Conservation (phyloP, 2,329 filamentous ascomycete genomes). For the Colletotrichum sp. region DNA sequence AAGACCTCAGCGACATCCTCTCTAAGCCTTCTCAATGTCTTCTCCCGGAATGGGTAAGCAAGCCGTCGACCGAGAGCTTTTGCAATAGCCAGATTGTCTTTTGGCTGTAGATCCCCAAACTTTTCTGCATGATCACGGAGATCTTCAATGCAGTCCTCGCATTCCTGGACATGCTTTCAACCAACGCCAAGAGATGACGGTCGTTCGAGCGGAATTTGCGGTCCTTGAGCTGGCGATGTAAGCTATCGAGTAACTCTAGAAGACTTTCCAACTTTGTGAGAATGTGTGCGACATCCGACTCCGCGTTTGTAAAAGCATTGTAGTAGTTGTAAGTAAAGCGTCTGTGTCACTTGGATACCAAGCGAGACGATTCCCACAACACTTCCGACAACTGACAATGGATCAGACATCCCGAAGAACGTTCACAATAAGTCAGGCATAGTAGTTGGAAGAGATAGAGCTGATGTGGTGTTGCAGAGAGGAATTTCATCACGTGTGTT, state of each 20-base stretch:
- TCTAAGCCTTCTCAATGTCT: slow-evolving; percentile 41
- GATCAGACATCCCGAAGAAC: neutral
- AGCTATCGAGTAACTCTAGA: slow-evolving; percentile 26
- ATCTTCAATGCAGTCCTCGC: slow-evolving; percentile 31
- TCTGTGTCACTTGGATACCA: slow-evolving; percentile 36
- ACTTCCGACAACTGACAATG: slow-evolving; percentile 26
- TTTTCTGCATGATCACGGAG: slow-evolving; percentile 29
- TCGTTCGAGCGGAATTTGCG: slow-evolving; percentile 29
- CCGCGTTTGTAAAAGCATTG: slow-evolving; percentile 27
- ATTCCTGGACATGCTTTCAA: slow-evolving; percentile 30
- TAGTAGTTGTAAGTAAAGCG: slow-evolving; percentile 37
- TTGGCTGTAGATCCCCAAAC: slow-evolving; percentile 19
- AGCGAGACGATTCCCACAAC: slow-evolving; percentile 39
- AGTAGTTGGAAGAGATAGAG: neutral
- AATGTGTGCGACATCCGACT: slow-evolving; percentile 30
- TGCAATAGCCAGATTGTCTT: neutral
- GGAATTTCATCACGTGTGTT: neutral
- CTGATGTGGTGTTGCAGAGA: neutral
- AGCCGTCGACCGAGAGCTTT: slow-evolving; percentile 20
- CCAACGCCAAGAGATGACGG: slow-evolving; percentile 20
- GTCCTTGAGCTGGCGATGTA: slow-evolving; percentile 14
- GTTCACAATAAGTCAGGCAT: neutral
- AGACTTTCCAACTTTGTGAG: slow-evolving; percentile 28
- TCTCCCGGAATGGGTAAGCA: slow-evolving; percentile 36
- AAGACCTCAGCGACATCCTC: slow-evolving; percentile 37